Conservation (phyloP, 2,329 filamentous ascomycete species). For the Coniochaeta sp. region DNA sequence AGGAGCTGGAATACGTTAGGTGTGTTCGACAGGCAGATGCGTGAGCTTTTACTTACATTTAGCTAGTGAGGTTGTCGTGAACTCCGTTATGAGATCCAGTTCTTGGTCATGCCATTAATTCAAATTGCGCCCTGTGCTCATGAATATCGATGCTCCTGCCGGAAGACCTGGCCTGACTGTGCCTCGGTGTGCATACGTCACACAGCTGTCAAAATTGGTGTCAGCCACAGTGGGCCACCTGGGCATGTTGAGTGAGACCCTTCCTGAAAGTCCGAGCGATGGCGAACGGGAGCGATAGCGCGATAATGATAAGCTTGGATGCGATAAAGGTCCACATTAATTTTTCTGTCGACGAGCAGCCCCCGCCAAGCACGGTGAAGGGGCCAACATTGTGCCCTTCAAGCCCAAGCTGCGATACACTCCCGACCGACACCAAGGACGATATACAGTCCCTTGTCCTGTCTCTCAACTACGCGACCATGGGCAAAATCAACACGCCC, state of each 20-base stretch:
- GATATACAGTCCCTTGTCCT: too few relatives aligned
- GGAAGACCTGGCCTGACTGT: neutral
- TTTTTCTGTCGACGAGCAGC: neutral
- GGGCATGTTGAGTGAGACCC: neutral
- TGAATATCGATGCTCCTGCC: neutral
- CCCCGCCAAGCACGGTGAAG: neutral
- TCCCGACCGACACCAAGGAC: too few relatives aligned
- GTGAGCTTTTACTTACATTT: neutral
- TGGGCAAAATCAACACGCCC: conserved; percentile 33
- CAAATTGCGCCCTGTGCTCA: neutral
- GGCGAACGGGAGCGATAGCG: too few relatives aligned
- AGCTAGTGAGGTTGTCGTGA: neutral
- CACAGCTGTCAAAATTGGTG: neutral
- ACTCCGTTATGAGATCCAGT: neutral
- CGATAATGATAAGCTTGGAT: neutral
- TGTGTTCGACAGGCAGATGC: neutral
- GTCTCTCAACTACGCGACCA: conserved; percentile 9
- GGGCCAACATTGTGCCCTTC: neutral
- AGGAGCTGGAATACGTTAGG: neutral
- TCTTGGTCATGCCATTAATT: neutral
- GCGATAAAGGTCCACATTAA: neutral
- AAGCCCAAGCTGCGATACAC: neutral
- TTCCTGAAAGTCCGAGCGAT: too few relatives aligned
- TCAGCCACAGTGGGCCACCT: neutral
- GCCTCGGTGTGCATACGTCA: neutral